Conservation (phyloP, 1,139 yeast species). For the Geotrichum europaeum region DNA sequence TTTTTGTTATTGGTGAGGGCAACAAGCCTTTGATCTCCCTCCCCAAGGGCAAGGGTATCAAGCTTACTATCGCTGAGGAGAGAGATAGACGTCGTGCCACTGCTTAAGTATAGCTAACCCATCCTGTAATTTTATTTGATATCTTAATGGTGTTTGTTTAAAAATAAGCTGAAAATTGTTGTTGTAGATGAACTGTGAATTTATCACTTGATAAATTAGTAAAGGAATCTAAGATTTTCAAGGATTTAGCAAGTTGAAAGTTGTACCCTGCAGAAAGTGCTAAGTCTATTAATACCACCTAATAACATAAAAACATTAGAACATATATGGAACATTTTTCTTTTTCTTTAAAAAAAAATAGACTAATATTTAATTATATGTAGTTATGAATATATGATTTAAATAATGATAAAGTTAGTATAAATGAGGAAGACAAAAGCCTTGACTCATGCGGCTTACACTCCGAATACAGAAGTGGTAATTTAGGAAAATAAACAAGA, state of each 20-base stretch:
- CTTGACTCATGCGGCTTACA: no score
- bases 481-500: background rate
- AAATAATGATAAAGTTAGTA: no score
- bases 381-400: no score
- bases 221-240: background rate
- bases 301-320: no score
- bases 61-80: slow-evolving; percentile 96
- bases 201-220: background rate
- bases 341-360: no score
- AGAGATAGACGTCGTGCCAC: slow-evolving; percentile 76
- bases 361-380: no score
- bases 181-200: background rate
- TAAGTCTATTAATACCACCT: background rate
- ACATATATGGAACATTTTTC: no score
- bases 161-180: background rate
- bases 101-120: background rate
- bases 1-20: slow-evolving; percentile 96
- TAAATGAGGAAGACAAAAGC: no score
- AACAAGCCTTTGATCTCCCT: slow-evolving; percentile 94
- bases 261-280: background rate
- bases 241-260: background rate
- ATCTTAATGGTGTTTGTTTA: slow-evolving; percentile 12
- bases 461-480: no score
- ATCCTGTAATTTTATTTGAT: slow-evolving; percentile 10
- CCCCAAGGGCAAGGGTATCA: slow-evolving; percentile 99